Percentiles rank a stretch among this genome's conserved stretches.
These are phyloP conservation scores for Delitschia confertaspora DNA, from an alignment of 495 filamentous ascomycete species.

Conservation along the genomic window DNA sequence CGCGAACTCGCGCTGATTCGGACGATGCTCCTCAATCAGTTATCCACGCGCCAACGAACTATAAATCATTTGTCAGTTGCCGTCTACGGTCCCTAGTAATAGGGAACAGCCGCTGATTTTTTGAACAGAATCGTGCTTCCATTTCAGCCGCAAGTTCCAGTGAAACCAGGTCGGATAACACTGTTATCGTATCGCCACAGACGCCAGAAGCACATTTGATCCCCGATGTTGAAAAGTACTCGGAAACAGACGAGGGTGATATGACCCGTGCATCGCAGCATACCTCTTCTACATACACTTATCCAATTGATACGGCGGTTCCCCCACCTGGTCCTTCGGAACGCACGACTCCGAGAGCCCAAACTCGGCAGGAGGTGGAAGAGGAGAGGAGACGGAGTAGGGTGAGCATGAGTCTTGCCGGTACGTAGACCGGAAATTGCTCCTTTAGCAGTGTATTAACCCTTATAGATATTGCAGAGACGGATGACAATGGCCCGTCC, in stretches of 20 bases:
- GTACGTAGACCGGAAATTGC: conserved; percentile 40
- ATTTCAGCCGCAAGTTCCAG: conserved; percentile 3
- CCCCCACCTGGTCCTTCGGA: conserved; percentile 56
- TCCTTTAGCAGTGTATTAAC: not conserved
- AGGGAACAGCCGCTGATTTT: conserved; percentile 17
- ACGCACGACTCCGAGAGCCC: conserved; percentile 68
- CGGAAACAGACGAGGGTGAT: not conserved
- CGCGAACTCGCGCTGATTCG: conserved; percentile 50
- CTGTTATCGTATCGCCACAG: conserved; percentile 25
- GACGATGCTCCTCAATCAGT: conserved; percentile 69
- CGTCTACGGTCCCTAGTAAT: conserved; percentile 2
- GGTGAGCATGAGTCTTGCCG: conserved; percentile 52
- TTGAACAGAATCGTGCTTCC: conserved; percentile 10
- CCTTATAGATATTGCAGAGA: conserved; percentile 32
- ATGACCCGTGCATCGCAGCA: conserved; percentile 18
- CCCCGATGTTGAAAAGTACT: conserved; percentile 28
- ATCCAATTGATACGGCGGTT: conserved; percentile 49
- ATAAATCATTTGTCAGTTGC: conserved; percentile 62
- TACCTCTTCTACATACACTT: conserved; percentile 14
- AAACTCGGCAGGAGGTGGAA: conserved; percentile 64
- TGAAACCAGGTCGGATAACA: conserved; percentile 30
- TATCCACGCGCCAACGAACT: conserved; percentile 77
- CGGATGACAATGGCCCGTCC: conserved; percentile 23
- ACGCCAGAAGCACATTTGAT: conserved; percentile 25
- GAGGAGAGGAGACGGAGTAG: conserved; percentile 45